Conservation (phyloP, 371 early-diverging fungal species). For the Mucor racemosus region DNA sequence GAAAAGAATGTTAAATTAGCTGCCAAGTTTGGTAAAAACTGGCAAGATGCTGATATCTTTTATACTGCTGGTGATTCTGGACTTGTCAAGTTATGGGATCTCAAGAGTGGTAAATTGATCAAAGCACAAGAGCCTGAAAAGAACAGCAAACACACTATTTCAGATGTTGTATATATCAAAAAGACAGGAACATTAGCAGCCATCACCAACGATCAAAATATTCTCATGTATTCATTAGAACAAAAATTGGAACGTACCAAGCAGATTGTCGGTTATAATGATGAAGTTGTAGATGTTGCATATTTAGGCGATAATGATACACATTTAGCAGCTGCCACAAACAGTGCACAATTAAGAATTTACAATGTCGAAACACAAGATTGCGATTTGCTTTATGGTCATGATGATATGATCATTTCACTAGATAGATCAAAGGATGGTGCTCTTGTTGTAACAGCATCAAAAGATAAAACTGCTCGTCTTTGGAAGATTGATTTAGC, state of each 20-base stretch:
- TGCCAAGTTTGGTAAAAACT: conserved; percentile 42
- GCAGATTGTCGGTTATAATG: conserved; percentile 94
- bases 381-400: conserved; percentile 88
- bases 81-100: conserved; percentile 75
- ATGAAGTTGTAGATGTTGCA: conserved; percentile 88
- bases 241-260: conserved; percentile 62
- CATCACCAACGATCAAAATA: conserved; percentile 90
- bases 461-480: conserved; percentile 87
- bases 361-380: conserved; percentile 82
- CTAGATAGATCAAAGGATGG: conserved; percentile 74
- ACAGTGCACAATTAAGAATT: conserved; percentile 88
- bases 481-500: conserved; percentile 75
- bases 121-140: conserved; percentile 61
- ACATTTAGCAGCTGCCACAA: conserved; percentile 89
- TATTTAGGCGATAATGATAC: conserved; percentile 76
- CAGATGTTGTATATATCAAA: conserved; percentile 69
- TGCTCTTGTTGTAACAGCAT: conserved; percentile 77
- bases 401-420: conserved; percentile 85
- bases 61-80: conserved; percentile 89
- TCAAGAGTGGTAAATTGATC: conserved; percentile 65
- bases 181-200: conserved; percentile 65
- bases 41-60: conserved; percentile 59
- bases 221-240: conserved; percentile 74
- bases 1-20: conserved; percentile 40
- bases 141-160: conserved; percentile 70